Evolutionary conservation across 2,329 filamentous ascomycete species (phyloP).

Genomic region (Penicillium sp.): DNA sequence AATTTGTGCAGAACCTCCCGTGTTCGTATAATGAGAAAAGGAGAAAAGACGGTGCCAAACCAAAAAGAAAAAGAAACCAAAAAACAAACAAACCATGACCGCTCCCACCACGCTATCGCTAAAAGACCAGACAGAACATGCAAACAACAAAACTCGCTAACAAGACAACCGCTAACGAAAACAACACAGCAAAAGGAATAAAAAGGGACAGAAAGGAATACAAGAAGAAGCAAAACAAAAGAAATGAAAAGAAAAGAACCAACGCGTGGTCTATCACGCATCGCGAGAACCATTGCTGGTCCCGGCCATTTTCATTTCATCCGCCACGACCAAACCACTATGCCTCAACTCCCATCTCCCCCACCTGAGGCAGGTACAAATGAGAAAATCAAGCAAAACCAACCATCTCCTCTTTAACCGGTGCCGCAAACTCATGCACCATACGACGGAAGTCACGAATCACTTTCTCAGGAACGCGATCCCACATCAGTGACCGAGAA

Average conservation of each 20-base stretch:
- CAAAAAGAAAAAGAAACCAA: neutral
- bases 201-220: conserved; percentile 2
- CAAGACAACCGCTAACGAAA: conserved; percentile 19
- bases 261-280: conserved; percentile 25
- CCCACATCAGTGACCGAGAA: conserved; percentile 89
- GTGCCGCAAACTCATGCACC: conserved; percentile 71
- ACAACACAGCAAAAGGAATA: conserved; percentile 9
- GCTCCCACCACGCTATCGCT: conserved; percentile 17
- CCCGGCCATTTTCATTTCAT: conserved; percentile 1
- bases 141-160: conserved; percentile 16
- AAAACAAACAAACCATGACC: neutral
- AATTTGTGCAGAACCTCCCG: neutral
- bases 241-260: conserved; percentile 9
- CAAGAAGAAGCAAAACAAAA: conserved; percentile 3
- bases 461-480: conserved; percentile 89
- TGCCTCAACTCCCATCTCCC: too few species aligned
- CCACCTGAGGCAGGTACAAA: neutral
- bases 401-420: conserved; percentile 38
- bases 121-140: conserved; percentile 18
- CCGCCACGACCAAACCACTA: too few species aligned
- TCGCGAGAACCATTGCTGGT: conserved; percentile 20
- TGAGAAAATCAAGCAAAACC: conserved; percentile 5
- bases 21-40: conserved; percentile 10
- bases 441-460: conserved; percentile 91
- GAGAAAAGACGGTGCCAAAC: too few species aligned